These are phyloP conservation scores for Wickerhamiella allomyrinae DNA, from an alignment of 805 yeast species.

Conservation along the genomic window DNA sequence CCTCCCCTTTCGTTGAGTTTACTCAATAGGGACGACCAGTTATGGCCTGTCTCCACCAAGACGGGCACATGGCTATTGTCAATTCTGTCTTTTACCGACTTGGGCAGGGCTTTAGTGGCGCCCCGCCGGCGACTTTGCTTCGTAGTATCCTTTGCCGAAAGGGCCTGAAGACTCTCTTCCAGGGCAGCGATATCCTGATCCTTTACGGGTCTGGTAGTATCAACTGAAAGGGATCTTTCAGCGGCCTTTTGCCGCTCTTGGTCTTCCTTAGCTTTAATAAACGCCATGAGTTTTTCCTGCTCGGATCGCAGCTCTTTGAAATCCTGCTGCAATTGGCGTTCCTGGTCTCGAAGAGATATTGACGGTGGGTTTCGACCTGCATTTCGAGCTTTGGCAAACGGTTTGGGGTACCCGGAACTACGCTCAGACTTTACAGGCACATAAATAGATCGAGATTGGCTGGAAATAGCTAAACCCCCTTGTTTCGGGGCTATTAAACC, in stretches of 20 bases:
- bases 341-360: neutral
- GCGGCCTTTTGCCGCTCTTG: conserved; percentile 9
- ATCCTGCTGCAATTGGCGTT: conserved; percentile 1
- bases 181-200: conserved; percentile 11
- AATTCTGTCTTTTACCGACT: neutral
- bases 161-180: conserved; percentile 9
- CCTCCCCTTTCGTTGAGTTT: conserved; percentile 11
- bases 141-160: neutral
- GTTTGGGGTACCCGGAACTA: too few species aligned
- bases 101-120: neutral
- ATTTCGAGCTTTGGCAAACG: neutral
- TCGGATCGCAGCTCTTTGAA: conserved; percentile 10
- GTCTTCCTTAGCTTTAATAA: conserved; percentile 9
- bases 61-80: neutral
- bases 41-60: neutral
- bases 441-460: too few species aligned
- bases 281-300: conserved; percentile 8
- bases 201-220: conserved; percentile 4
- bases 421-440: neutral
- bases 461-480: too few species aligned
- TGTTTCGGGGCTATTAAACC: too few species aligned
- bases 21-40: neutral
- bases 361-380: neutral
- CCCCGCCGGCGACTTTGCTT: neutral
- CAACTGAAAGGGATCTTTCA: neutral